Conservation (phyloP, 116 monocot species). For the Dioscorea cayenensis region DNA sequence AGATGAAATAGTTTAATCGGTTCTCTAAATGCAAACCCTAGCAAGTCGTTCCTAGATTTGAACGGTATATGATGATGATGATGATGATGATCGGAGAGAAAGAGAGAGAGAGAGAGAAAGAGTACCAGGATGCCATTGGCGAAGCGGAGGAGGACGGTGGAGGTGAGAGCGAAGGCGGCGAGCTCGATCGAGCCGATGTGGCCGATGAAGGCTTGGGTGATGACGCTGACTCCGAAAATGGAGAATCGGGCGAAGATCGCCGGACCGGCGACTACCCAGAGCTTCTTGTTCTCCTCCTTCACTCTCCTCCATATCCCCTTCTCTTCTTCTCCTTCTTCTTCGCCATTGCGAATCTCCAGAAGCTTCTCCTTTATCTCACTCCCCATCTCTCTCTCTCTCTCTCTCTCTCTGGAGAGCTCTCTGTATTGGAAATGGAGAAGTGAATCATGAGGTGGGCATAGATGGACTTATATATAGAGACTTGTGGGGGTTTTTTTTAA, state of each 20-base stretch:
- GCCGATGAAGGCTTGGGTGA: constrained; percentile 63
- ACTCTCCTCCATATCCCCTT: constrained; percentile 15
- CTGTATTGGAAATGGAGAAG: no score
- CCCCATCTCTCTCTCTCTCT: constrained; percentile 1
- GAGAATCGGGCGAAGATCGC: constrained; percentile 46
- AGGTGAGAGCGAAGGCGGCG: constrained; percentile 53
- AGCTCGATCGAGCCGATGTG: constrained; percentile 58
- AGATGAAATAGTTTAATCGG: no score
- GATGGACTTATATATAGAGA: no score
- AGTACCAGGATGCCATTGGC: constrained; percentile 23
- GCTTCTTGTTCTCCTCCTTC: constrained; percentile 47
- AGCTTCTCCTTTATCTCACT: not conserved
- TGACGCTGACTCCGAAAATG: constrained; percentile 38
- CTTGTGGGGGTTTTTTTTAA: no score
- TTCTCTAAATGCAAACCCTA: no score
- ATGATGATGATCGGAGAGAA: no score
- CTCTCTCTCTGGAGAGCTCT: not conserved
- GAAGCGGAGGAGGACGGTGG: constrained; percentile 55
- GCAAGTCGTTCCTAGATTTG: no score
- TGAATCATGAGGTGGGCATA: no score
- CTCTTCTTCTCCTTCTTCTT: not conserved
- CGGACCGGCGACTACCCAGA: constrained; percentile 56
- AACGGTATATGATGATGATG: no score
- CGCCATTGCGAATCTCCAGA: not conserved
- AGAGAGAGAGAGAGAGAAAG: no score